Evolutionary conservation across 129 eudicot genomes (phyloP), one percentile per base, ranked within the genome.

Genomic region (Kitagawia praeruptora): DNA sequence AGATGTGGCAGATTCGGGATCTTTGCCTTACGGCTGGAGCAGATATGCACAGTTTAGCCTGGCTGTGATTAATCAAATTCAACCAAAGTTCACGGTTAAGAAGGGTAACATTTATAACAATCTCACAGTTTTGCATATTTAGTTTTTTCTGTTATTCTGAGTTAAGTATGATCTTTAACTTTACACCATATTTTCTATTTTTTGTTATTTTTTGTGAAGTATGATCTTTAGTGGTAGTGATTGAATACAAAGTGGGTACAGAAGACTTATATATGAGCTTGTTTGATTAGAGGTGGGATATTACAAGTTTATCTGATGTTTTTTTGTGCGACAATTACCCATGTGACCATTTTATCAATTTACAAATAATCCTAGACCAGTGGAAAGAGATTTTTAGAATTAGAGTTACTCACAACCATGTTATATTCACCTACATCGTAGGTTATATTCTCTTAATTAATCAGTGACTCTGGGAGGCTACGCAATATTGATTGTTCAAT

Each of bases 11-110:
- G 97, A 93, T 85, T 85, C 98, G 0, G 74, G 88, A 82, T 80
- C 91, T 27, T 86, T 93, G 86, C 98, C 96, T 13, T 93, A 89
- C 84, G 98, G 98, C 53, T 93, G 98, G 98, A 93, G 88, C 81
- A 85, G 98, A 89, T 93, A 86, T 84, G 97, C 97, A 12, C 97
- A 92, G 75, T 93, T 93, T 85, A 93, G 92, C 88, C 85, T 93
- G 85, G 86, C 98, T 48, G 91, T 93, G 75, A 89, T 89, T 75
- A 93, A 93, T 89, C 98, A 93, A 80, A 54, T 86, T 34, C 83
- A 86, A 76, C 85, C 49, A 85, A 93, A 89, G 82, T 88, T 78
- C 63, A 87, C 98, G 5, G 63, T 89, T 47, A 91, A 86, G 80
- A 93, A 91, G 83, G 97, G 98, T 93, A 85, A 48, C 40, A 69